These are phyloP conservation scores for Chytridiales sp. DNA, from an alignment of 371 early-diverging fungal species.

Conservation along the genomic window DNA sequence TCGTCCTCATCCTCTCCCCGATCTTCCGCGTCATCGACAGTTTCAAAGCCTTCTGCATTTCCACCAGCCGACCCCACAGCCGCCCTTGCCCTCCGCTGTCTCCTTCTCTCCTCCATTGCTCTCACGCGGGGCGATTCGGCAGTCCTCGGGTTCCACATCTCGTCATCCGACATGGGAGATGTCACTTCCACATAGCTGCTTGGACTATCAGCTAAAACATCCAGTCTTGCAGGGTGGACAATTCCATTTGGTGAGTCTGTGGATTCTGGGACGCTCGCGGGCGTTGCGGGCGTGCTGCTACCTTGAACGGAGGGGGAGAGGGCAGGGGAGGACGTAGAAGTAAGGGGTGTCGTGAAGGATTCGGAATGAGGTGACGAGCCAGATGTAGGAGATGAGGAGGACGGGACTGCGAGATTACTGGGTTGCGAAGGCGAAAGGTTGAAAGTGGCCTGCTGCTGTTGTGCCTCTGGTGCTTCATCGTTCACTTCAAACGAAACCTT, in stretches of 20 bases:
- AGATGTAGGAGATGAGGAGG: no score
- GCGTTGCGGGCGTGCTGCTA: no score
- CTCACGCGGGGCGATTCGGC: neutral
- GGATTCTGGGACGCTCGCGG: no score
- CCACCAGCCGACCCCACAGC: neutral
- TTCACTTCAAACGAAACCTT: neutral
- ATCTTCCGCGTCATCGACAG: neutral
- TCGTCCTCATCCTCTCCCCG: slow-evolving; percentile 7
- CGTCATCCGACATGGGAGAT: neutral
- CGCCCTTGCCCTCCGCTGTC: neutral
- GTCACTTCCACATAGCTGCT: neutral
- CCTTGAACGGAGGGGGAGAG: no score
- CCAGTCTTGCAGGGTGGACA: neutral
- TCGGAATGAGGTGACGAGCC: no score
- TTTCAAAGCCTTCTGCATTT: neutral
- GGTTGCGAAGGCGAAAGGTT: no score
- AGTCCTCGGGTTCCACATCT: neutral
- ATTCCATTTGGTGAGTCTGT: no score
- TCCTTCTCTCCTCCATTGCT: neutral
- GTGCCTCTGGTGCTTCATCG: neutral
- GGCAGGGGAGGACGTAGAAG: no score
- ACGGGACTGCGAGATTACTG: no score
- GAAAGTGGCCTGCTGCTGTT: neutral
- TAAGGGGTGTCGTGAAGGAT: no score
- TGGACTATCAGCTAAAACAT: neutral